Evolutionary conservation across 306 rosid genomes (phyloP).

Genomic region (Senna tora): DNA sequence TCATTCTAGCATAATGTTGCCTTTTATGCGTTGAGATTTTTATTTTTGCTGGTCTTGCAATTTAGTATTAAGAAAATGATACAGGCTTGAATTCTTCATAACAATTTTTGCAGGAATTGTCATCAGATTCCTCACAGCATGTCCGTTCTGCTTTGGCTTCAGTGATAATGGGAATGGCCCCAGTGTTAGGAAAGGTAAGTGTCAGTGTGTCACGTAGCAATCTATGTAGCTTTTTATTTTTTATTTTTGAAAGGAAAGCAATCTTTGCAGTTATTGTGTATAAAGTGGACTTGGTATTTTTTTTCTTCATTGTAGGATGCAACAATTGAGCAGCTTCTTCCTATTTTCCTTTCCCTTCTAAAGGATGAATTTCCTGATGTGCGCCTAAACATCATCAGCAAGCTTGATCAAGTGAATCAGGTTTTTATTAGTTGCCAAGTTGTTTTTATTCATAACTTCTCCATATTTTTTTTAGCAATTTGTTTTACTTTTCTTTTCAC

Average conservation of each 20-base stretch:
- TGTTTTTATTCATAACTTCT: conserved; percentile 21
- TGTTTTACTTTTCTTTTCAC: not conserved
- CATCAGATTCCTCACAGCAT: conserved; percentile 98
- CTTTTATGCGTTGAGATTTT: conserved; percentile 11
- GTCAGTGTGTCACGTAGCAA: conserved; percentile 15
- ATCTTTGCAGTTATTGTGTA: conserved; percentile 21
- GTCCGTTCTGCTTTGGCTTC: conserved; percentile 99
- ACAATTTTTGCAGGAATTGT: conserved; percentile 72
- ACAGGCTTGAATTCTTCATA: conserved; percentile 27
- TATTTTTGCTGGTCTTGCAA: conserved; percentile 26
- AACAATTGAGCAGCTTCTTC: conserved; percentile 96
- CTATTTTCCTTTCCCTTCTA: conserved; percentile 92
- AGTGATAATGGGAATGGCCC: conserved; percentile 99
- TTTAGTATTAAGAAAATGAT: conserved; percentile 29
- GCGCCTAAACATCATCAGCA: conserved; percentile 96
- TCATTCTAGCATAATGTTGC: conserved; percentile 17
- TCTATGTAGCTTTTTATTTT: conserved; percentile 5
- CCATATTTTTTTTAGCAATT: conserved; percentile 9
- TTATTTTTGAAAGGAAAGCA: not conserved
- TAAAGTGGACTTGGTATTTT: not conserved
- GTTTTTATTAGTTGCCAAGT: conserved; percentile 46
- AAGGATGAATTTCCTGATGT: conserved; percentile 99
- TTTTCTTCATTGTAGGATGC: conserved; percentile 76
- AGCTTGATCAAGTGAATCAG: conserved; percentile 99
- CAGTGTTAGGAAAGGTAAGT: conserved; percentile 97